Evolutionary conservation across 2,329 filamentous ascomycete species (phyloP), one percentile per base, ranked within the genome.

Genomic region (Nectriaceae sp.): DNA sequence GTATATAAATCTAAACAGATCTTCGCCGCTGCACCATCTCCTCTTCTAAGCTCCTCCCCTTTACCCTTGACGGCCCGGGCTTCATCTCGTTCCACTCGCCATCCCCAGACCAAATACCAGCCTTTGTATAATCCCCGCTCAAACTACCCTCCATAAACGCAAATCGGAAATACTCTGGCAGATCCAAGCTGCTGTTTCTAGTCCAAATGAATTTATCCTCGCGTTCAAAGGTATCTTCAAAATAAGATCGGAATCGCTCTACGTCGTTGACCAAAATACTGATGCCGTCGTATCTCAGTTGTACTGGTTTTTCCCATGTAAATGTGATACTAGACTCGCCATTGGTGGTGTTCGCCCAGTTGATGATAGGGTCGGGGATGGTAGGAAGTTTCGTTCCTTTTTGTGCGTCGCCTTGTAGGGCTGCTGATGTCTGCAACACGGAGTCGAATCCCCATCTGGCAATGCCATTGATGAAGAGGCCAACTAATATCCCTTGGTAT

Each of bases 371-470:
- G 21, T 63, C 58, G 20, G 74, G 59, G 21, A 84, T 72, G 0
- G 55, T 71, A 36, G 77, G 90, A 2, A 94, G 75, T 0, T 81
- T 70, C 0, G 83, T 84, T 11, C 83, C 82, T 31, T 80, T 69
- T 49, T 84, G 80, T 1, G 81, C 83, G 55, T 88, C 85, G n/a
- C 83, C 84, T 45, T 84, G 84, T 20, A 99, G 72, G 1, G 85
- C 84, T 1, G 70, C 78, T 0, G 89, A 83, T 0, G 94, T 97
- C 70, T 99, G 87, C 15, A 99, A 79, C 40, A 99, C 83, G 1
- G 88, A 80, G 53, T 90, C 92, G 67, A 96, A 99, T 1, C 92
- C 92, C 94, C 94, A 97, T 37, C 93, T 82, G 4, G 92, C 93
- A 50, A 95, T 84, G 44, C 94, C 60, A 65, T 97, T 97, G 71